Base-by-base conservation (phyloP, 2,329 filamentous ascomycete genomes). In the Emydomyces testavorans region DNA sequence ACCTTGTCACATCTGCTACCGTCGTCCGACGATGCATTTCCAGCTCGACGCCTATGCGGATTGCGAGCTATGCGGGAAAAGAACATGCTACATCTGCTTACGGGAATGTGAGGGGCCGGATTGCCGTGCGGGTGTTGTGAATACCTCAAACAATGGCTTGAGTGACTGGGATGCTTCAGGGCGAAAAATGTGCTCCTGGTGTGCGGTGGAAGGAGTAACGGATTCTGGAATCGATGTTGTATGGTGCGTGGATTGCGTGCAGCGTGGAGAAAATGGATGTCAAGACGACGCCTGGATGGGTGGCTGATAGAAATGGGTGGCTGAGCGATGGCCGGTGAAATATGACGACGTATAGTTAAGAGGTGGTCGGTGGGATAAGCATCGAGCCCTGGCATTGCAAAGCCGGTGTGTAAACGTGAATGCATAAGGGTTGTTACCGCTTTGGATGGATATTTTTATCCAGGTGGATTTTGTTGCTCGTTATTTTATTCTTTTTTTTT, bases 71-170 rank as follows among this genome's bases (percentile, higher is more conserved):
- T 69, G 66, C 44, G 57, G 56, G 6, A 51, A 64, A 35, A 58
- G 65, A 31, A 61, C 65, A 29, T 69, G 66, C 45, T 69, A 66
- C 50, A 66, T 69, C 31, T 69, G 65, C 55, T 54, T 69, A 36
- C 60, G 66, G 13, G 60, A 65, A 46, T 69, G 66, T 44, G 63
- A 66, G 43, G 55, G 59, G 4, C 15, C 52, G 13, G 49, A 59
- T 40, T 68, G 65, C 47, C 47, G 53, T n/a, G 53, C 54, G 31
- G 21, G 45, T 16, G 20, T 16, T n/a, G 45, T 23, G 34, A 38
- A 46, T 29, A 24, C 34, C 10, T 39, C 29, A 20, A 48, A 34
- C 16, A 21, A 31, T 13, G 29, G 38, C 8, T 26, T 7, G 15
- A 10, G 8, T 32, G 41, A 45, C n/a, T 37, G 49, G n/a, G 21